Evolutionary conservation across 2,329 filamentous ascomycete species (phyloP).

Genomic region (Sclerotinia minor): DNA sequence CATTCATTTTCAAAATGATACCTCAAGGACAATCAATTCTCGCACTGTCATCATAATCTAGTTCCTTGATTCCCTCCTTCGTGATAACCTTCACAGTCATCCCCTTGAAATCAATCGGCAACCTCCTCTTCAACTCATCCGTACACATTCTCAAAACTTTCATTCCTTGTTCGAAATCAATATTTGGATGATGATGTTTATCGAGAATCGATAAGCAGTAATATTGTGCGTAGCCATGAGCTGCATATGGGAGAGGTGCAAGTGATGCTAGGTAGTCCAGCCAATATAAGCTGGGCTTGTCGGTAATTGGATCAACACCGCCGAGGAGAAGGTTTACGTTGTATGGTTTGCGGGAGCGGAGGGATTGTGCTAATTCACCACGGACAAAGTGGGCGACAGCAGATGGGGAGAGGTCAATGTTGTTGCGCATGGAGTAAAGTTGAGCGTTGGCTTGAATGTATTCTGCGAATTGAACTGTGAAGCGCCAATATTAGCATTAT

Average conservation of each 20-base stretch:
- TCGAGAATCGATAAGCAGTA: slow-evolving; percentile 97
- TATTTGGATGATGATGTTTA: slow-evolving; percentile 97
- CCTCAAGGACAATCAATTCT: slow-evolving; percentile 38
- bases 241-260: slow-evolving; percentile 88
- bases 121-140: slow-evolving; percentile 92
- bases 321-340: slow-evolving; percentile 95
- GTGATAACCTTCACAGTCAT: slow-evolving; percentile 92
- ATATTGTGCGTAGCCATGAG: slow-evolving; percentile 98
- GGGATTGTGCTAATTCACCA: slow-evolving; percentile 83
- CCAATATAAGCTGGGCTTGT: slow-evolving; percentile 94
- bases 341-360: slow-evolving; percentile 92
- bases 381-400: slow-evolving; percentile 93
- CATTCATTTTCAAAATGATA: background rate
- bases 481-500: slow-evolving; percentile 24
- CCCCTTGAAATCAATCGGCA: slow-evolving; percentile 99
- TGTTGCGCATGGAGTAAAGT: slow-evolving; percentile 98
- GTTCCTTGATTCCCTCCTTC: slow-evolving; percentile 85
- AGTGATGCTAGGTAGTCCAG: slow-evolving; percentile 91
- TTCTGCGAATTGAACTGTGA: slow-evolving; percentile 92
- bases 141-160: slow-evolving; percentile 94
- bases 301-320: slow-evolving; percentile 86
- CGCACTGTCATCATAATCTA: slow-evolving; percentile 74
- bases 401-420: slow-evolving; percentile 83
- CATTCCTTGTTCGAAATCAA: slow-evolving; percentile 82
- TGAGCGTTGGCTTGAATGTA: slow-evolving; percentile 98